These are phyloP conservation scores for Microcyclospora pomicola DNA, from an alignment of 2,329 filamentous ascomycete species.

Conservation along the genomic window DNA sequence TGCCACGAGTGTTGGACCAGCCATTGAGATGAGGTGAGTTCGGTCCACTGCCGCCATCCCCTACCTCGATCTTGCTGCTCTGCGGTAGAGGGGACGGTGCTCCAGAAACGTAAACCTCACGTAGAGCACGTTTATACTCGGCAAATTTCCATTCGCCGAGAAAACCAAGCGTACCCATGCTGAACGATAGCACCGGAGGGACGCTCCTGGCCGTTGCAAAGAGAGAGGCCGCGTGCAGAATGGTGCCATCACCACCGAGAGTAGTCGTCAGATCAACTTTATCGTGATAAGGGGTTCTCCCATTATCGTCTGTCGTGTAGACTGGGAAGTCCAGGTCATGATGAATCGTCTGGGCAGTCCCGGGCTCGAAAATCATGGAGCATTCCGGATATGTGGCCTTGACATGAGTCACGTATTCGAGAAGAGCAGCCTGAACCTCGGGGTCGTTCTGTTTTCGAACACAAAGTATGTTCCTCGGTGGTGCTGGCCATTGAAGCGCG, in stretches of 20 bases:
- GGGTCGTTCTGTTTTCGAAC: slow-evolving; percentile 51
- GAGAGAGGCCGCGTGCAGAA: slow-evolving; percentile 70
- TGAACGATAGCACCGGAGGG: slow-evolving; percentile 85
- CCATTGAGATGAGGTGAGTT: slow-evolving; percentile 24
- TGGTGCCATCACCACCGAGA: slow-evolving; percentile 85
- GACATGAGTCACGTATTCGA: slow-evolving; percentile 55
- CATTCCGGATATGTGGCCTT: slow-evolving; percentile 65
- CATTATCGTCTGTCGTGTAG: slow-evolving; percentile 34
- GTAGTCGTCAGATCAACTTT: slow-evolving; percentile 85
- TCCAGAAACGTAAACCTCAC: slow-evolving; percentile 81
- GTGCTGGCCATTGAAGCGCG: slow-evolving; percentile 52
- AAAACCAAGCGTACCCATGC: slow-evolving; percentile 92
- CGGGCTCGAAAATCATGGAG: slow-evolving; percentile 69
- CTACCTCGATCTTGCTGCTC: slow-evolving; percentile 2
- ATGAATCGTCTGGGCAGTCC: slow-evolving; percentile 60
- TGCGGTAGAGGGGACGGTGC: slow-evolving; percentile 22
- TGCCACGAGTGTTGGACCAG: slow-evolving; percentile 65
- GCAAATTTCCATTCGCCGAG: slow-evolving; percentile 92
- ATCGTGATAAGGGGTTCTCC: slow-evolving; percentile 46
- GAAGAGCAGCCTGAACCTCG: slow-evolving; percentile 40
- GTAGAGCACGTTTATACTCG: slow-evolving; percentile 83
- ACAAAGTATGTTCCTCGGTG: slow-evolving; percentile 54
- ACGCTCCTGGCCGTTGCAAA: slow-evolving; percentile 72
- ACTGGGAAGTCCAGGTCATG: slow-evolving; percentile 58
- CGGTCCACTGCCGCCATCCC: slow-evolving; percentile 5